Evolutionary conservation across 495 filamentous ascomycete genomes (phyloP).

Genomic region (Penicillium macrosclerotiorum): DNA sequence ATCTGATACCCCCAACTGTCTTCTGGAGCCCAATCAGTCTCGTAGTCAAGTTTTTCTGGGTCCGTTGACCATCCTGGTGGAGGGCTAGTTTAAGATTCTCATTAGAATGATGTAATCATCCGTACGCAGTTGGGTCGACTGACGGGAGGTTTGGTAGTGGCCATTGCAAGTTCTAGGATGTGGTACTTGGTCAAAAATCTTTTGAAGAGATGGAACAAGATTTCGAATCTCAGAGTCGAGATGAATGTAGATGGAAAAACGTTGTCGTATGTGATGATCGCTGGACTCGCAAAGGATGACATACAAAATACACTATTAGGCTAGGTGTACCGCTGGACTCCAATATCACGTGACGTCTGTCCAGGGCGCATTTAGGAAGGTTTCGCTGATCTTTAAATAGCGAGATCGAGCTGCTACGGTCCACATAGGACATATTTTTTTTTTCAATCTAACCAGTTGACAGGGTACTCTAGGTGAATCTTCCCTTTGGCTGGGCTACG

Average conservation of each 20-base stretch:
- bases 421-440: too few species aligned
- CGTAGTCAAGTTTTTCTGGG: slow-evolving; percentile 6
- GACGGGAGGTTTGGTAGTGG: not conserved
- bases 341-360: not conserved
- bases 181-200: not conserved
- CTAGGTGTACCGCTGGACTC: not conserved
- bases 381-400: too few species aligned
- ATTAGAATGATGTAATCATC: not conserved
- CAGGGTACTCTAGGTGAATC: too few species aligned
- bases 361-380: too few species aligned
- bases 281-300: not conserved
- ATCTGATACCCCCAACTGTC: slow-evolving; percentile 2
- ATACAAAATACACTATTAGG: not conserved
- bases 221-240: not conserved
- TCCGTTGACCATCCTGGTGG: slow-evolving; percentile 8
- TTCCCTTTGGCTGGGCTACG: too few species aligned
- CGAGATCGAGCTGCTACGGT: too few species aligned
- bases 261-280: not conserved
- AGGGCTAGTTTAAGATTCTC: not conserved
- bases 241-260: not conserved
- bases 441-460: too few species aligned
- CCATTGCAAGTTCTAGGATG: not conserved
- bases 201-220: not conserved
- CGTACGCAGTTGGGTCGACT: not conserved
- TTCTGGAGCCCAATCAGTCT: slow-evolving; percentile 1